Evolutionary conservation across 1,284 basidiomycete genomes (phyloP), one percentile per base, ranked within the genome.

Genomic region (Leccinum solheimii): DNA sequence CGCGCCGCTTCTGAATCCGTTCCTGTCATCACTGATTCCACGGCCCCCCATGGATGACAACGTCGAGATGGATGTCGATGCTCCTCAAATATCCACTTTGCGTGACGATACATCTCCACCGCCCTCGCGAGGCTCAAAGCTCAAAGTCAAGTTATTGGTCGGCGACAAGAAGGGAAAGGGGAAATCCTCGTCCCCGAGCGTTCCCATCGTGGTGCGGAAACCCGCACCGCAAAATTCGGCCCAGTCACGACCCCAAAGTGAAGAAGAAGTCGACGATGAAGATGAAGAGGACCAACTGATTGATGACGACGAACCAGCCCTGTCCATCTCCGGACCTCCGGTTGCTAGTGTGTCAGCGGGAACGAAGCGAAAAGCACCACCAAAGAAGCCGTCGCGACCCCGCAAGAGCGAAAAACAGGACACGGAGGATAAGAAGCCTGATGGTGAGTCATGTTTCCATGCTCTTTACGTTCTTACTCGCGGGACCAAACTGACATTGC

Each of bases 221-320:
- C 60, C 36, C 57, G 50, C 30, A 58, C 55, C 60, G 13, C 72
- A 59, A 26, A 68, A 61, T 52, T 64, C 56, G 30, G 57, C 62
- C 8, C 71, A 71, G 59, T 64, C 68, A 38, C 71, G 57, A n/a
- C 59, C 68, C 10, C 67, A 63, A 27, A 72, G 69, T 55, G 77
- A 77, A 52, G 77, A 75, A 43, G 76, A 79, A 34, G 80, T 81
- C 10, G 85, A 88, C 16, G 82, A 83, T 23, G 87, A 89, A 51
- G 89, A 89, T 4, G 87, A 91, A 70, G 88, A 90, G 74, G 88
- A 91, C 77, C 86, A 90, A 67, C 82, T 90, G 65, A 86, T 89
- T 66, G 88, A 91, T 73, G 89, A 91, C 65, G 86, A 83, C 50
- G 79, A 72, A 69, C 71, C 58, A 27, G 63, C 58, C 55, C 70